Evolutionary conservation across 306 rosid genomes (phyloP).

Genomic region (Sicyos baderoa): DNA sequence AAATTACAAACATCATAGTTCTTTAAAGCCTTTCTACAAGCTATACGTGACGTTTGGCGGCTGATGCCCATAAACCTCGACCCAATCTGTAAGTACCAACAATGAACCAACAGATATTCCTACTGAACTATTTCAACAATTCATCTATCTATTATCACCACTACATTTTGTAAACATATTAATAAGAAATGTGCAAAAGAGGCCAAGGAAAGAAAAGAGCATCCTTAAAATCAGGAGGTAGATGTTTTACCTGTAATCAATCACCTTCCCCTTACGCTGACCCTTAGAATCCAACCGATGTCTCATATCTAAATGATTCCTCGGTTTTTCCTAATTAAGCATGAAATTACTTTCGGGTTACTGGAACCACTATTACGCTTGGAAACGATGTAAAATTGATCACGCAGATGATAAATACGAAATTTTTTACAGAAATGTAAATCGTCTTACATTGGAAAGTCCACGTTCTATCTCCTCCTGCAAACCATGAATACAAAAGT

Average conservation of each 20-base stretch:
- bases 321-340: constrained; percentile 66
- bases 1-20: neutral
- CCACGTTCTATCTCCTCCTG: constrained; percentile 86
- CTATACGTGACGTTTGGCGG: neutral
- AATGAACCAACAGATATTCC: neutral
- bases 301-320: constrained; percentile 97
- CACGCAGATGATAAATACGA: neutral
- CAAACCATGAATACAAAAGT: constrained; percentile 15
- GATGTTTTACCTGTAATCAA: constrained; percentile 73
- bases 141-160: neutral
- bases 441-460: constrained; percentile 52
- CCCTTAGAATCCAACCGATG: constrained; percentile 93
- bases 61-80: constrained; percentile 1
- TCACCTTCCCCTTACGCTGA: constrained; percentile 81
- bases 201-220: neutral
- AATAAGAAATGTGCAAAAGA: constrained; percentile 1
- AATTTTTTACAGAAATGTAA: neutral
- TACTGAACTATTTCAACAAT: constrained; percentile 6
- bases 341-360: neutral
- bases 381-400: constrained; percentile 4
- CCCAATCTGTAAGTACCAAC: neutral
- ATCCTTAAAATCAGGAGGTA: constrained; percentile 7
- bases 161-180: neutral
- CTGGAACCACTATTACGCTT: neutral
- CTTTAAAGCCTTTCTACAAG: neutral